These are phyloP conservation scores for Sphaerulina vaccinii DNA, from an alignment of 2,329 filamentous ascomycete species.

Conservation along the genomic window DNA sequence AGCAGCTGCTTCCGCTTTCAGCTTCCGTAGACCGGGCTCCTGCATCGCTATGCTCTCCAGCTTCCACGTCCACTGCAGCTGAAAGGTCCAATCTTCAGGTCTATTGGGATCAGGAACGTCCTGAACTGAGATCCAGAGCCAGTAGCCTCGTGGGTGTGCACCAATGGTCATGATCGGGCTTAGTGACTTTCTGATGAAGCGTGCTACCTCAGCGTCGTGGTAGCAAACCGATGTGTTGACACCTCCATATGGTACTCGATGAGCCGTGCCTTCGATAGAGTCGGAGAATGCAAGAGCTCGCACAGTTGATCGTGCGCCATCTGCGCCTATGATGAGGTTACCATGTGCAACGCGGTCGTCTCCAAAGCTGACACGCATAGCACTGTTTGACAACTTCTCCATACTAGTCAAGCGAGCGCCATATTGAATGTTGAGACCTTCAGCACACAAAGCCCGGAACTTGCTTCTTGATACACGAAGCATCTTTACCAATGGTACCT, in stretches of 20 bases:
- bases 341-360: slow-evolving; percentile 11
- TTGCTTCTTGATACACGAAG: slow-evolving; percentile 16
- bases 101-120: slow-evolving; percentile 10
- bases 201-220: slow-evolving; percentile 6
- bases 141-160: slow-evolving; percentile 14
- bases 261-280: slow-evolving; percentile 4
- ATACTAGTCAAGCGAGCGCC: slow-evolving; percentile 2
- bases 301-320: slow-evolving; percentile 22
- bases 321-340: slow-evolving; percentile 19
- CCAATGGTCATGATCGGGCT: slow-evolving; percentile 11
- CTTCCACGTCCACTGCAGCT: slow-evolving; percentile 15
- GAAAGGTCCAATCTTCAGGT: slow-evolving; percentile 13
- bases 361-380: slow-evolving; percentile 8
- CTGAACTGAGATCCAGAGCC: slow-evolving; percentile 12
- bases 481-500: slow-evolving; percentile 15
- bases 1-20: slow-evolving; percentile 7
- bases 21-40: background rate
- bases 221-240: slow-evolving; percentile 15
- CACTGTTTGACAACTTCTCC: background rate
- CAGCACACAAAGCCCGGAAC: slow-evolving; percentile 12
- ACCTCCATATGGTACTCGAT: slow-evolving; percentile 10
- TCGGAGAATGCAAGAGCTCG: slow-evolving; percentile 7
- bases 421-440: slow-evolving; percentile 14
- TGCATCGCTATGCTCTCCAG: background rate
- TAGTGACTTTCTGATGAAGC: background rate